Percentiles rank a stretch among this genome's conserved stretches.
Conservation (phyloP, 176 grass and related monocot genomes). For the Secale cereale region DNA sequence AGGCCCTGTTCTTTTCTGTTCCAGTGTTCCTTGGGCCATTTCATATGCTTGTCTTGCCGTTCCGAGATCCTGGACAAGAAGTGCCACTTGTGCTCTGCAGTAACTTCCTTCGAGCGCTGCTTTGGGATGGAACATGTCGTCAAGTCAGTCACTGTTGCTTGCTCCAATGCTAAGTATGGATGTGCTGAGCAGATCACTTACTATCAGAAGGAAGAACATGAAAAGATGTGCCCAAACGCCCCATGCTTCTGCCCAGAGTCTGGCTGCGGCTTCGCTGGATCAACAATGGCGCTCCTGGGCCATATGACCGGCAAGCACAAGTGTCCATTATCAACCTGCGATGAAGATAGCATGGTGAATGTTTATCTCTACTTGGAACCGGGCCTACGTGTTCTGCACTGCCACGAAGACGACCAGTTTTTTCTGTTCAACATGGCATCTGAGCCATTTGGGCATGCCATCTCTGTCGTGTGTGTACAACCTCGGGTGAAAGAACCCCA, state of each 20-base stretch:
- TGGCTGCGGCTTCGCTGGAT: neutral
- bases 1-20: neutral
- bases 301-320: neutral
- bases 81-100: neutral
- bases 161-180: neutral
- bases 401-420: neutral
- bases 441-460: neutral
- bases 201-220: neutral
- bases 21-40: neutral
- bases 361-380: neutral
- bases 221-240: neutral
- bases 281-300: neutral
- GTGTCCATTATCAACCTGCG: neutral
- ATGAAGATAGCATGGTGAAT: neutral
- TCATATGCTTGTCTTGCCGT: neutral
- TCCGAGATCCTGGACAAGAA: neutral
- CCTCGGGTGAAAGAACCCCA: neutral
- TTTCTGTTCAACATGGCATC: neutral
- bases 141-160: neutral
- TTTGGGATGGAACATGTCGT: neutral
- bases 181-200: neutral
- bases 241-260: neutral
- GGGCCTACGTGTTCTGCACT: neutral
- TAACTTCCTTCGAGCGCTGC: neutral
- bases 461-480: neutral